Evolutionary conservation across 768 basidiomycete genomes (phyloP).

Genomic region (Cyathus striatus): DNA sequence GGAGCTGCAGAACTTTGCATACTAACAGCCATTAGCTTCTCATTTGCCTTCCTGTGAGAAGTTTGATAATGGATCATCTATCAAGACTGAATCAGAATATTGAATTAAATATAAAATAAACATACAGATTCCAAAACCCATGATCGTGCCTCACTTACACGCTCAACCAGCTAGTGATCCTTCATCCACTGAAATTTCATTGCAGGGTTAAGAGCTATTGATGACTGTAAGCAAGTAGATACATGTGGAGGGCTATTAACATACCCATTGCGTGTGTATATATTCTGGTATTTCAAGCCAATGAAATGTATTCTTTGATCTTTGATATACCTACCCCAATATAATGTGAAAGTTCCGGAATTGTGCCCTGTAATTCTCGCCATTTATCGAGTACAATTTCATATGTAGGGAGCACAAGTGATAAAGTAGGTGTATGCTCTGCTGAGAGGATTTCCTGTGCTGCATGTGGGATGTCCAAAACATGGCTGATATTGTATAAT

Average conservation of each 20-base stretch:
- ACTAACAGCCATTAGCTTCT: not conserved
- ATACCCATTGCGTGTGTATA: not conserved
- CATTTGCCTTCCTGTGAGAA: not conserved
- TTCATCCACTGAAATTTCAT: slow-evolving; percentile 1
- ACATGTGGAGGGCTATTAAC: not conserved
- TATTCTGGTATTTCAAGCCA: not conserved
- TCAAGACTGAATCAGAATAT: not conserved
- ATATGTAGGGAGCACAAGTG: not conserved
- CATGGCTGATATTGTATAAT: not conserved
- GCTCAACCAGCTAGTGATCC: not conserved
- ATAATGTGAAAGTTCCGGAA: not conserved
- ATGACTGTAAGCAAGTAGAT: not conserved
- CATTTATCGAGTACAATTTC: not conserved
- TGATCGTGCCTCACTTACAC: not conserved
- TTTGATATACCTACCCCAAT: not conserved
- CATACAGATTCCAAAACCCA: not conserved
- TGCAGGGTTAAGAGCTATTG: not conserved
- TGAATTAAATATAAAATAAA: not conserved
- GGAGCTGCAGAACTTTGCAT: not conserved
- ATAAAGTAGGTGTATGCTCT: slow-evolving; percentile 1
- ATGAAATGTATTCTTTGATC: not conserved
- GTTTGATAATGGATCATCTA: not conserved
- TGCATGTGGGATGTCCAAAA: not conserved
- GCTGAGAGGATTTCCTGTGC: slow-evolving; percentile 1
- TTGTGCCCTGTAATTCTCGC: not conserved